phyloP scores from a whole-genome alignment of 106 monocot genomes.

The Narthecium ossifragum region DNA sequence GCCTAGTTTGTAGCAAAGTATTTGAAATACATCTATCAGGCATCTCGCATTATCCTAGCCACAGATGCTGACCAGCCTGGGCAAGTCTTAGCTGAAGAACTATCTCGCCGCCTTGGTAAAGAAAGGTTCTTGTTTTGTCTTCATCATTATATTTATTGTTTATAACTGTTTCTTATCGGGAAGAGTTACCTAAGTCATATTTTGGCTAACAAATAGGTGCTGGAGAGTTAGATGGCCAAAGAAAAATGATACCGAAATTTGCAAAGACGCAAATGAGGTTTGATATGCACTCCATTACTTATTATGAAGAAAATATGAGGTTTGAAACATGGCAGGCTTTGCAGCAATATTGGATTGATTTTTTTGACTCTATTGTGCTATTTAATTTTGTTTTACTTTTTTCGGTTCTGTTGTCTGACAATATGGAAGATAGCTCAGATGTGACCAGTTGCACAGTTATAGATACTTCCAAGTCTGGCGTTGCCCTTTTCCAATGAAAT shows the following conservation, averaged over 20 bases:
- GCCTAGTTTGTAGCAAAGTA: not conserved
- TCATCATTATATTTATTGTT: not conserved
- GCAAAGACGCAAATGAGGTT: slow-evolving; percentile 53
- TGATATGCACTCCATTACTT: slow-evolving; percentile 2
- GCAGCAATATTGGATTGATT: not conserved
- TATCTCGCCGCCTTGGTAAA: slow-evolving; percentile 49
- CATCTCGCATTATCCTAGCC: slow-evolving; percentile 41
- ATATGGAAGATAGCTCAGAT: not conserved
- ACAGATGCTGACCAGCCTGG: slow-evolving; percentile 43
- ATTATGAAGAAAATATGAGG: too few relatives aligned
- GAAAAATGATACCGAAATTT: slow-evolving; percentile 26
- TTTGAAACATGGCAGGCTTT: too few relatives aligned
- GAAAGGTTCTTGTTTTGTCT: slow-evolving; percentile 22
- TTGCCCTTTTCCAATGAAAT: too few relatives aligned
- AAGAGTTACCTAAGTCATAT: not conserved
- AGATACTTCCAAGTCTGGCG: too few relatives aligned
- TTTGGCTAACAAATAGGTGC: slow-evolving; percentile 18
- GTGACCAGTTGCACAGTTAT: not conserved
- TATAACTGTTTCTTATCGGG: not conserved
- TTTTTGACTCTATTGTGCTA: not conserved
- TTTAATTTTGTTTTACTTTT: not conserved
- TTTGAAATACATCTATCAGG: slow-evolving; percentile 14
- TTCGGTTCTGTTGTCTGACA: not conserved
- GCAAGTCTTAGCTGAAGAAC: slow-evolving; percentile 46
- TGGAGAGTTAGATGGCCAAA: slow-evolving; percentile 43